Conservation (phyloP, 768 basidiomycete genomes). For the Cyathus striatus region DNA sequence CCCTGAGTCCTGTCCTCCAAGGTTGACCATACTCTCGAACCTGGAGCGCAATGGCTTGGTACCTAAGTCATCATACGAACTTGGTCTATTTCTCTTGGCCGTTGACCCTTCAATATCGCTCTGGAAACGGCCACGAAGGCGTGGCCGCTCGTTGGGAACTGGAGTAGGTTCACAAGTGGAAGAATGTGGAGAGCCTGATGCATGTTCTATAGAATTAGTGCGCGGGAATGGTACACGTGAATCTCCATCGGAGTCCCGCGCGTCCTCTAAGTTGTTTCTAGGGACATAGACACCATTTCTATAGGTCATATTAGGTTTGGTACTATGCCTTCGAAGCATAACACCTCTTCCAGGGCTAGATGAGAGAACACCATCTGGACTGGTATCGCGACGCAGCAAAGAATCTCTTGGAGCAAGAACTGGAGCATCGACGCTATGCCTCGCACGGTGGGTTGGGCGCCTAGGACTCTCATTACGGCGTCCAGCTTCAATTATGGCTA, state of each 20-base stretch:
- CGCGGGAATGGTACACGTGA: conserved; percentile 63
- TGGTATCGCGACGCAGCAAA: conserved; percentile 44
- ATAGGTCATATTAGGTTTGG: conserved; percentile 34
- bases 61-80: conserved; percentile 65
- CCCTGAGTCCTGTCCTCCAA: conserved; percentile 45
- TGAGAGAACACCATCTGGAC: conserved; percentile 46
- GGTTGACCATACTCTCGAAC: conserved; percentile 70
- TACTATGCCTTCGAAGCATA: conserved; percentile 53
- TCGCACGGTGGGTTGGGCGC: conserved; percentile 57
- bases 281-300: conserved; percentile 45
- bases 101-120: conserved; percentile 65
- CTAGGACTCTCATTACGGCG: conserved; percentile 46
- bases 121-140: conserved; percentile 61
- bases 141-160: conserved; percentile 27
- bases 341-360: conserved; percentile 35
- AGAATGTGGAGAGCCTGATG: conserved; percentile 22
- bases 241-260: conserved; percentile 28
- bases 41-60: conserved; percentile 50
- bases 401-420: conserved; percentile 46
- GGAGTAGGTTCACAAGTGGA: conserved; percentile 31
- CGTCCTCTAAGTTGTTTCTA: conserved; percentile 24
- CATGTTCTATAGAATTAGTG: conserved; percentile 47
- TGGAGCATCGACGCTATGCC: conserved; percentile 57
- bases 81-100: conserved; percentile 51
- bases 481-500: conserved; percentile 44